phyloP scores from a whole-genome alignment of 176 grass and related monocot species.

The Ampelocalamus luodianensis region DNA sequence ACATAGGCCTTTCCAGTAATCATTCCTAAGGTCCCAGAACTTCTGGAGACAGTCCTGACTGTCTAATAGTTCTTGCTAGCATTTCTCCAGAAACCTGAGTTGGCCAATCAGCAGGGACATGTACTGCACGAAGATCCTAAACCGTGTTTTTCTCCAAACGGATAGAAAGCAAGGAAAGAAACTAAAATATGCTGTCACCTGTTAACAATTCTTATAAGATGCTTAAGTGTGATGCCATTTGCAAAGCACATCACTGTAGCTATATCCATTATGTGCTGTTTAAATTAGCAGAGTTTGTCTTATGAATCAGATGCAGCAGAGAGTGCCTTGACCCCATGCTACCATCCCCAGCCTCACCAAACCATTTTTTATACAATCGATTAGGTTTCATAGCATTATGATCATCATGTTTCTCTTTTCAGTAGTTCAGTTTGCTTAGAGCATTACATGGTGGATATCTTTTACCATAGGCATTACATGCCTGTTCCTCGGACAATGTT shows the following conservation, averaged over 20 bases:
- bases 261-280: constrained; percentile 12
- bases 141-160: constrained; percentile 3
- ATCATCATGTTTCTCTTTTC: not conserved
- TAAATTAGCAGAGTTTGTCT: not conserved
- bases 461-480: constrained; percentile 1
- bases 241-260: constrained; percentile 4
- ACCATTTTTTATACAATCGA: not conserved
- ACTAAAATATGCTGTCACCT: constrained; percentile 16
- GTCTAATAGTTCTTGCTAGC: not conserved
- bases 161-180: constrained; percentile 20
- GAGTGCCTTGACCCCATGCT: not conserved
- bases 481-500: constrained; percentile 4
- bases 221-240: not conserved
- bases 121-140: not conserved
- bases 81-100: not conserved
- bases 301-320: constrained; percentile 7
- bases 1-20: not conserved
- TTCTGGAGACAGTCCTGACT: not conserved
- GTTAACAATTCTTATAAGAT: constrained; percentile 32
- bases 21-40: not conserved
- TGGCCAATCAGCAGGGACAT: not conserved
- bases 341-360: not conserved
- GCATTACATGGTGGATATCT: not conserved
- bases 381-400: constrained; percentile 24
- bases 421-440: constrained; percentile 14